Evolutionary conservation across 768 basidiomycete species (phyloP), one percentile per base, ranked within the genome.

Genomic region (Amanita fuliginea): DNA sequence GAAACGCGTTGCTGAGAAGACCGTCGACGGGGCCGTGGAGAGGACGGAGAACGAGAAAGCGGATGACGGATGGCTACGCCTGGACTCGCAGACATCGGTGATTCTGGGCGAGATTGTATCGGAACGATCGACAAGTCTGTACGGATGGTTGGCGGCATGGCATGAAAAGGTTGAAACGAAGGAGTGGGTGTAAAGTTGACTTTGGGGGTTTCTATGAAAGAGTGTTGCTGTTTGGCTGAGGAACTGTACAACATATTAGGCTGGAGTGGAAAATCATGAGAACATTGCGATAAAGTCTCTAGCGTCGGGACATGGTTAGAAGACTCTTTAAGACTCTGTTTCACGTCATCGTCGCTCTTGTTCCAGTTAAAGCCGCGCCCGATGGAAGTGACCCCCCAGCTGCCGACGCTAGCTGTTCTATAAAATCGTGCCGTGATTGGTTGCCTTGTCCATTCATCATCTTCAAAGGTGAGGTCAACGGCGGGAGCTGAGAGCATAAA

Each of bases 1-100:
- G 88, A 90, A 21, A 91, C 83, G 43, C 88, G 77, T 54, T 88
- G 86, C 56, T 89, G 87, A 6, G 88, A 89, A 33, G 87, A 89
- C 48, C 88, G 74, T 43, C 85, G 72, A 14, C 87, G 76, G 30
- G 85, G 75, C 4, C 83, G 81, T 30, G 81, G 73, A 18, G 75
- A 72, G 9, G 78, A 73, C 10, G 80, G 72, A 22, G 80, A 77
- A 51, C 69, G 74, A 36, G 70, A 55, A 21, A 68, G 60, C 6
- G 65, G 56, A 8, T 60, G 58, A 32, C 60, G 26, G 54, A 37
- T 1, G 26, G 39, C 24, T 28, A 51, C 24, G 34, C 45, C 46
- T 47, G 57, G 52, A 47, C 51, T 52, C 10, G 53, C 50, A 42
- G 60, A 50, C 11, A 59, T 49, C 46, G 59, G 68, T 8, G 71